phyloP scores from a whole-genome alignment of 1,284 basidiomycete genomes.

The Volvariella volvacea region DNA sequence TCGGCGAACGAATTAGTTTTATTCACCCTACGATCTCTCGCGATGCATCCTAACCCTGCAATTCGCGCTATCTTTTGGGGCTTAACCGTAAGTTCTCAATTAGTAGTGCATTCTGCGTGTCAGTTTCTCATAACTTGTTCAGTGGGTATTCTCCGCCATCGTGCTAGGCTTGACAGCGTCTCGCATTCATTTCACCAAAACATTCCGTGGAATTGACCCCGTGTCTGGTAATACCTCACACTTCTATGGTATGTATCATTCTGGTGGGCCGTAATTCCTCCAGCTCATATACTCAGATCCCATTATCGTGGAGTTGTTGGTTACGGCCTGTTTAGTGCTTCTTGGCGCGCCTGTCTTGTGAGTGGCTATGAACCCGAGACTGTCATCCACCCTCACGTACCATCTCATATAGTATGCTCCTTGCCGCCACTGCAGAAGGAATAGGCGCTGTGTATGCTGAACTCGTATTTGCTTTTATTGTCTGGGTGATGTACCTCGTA shows the following conservation, averaged over 20 bases:
- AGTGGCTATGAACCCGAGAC: slow-evolving; percentile 7
- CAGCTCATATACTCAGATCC: slow-evolving; percentile 19
- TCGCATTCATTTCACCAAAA: slow-evolving; percentile 26
- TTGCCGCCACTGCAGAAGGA: slow-evolving; percentile 16
- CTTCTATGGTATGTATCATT: slow-evolving; percentile 22
- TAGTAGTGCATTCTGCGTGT: no score
- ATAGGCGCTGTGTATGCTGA: slow-evolving; percentile 16
- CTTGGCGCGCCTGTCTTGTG: slow-evolving; percentile 26
- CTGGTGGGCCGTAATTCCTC: neutral
- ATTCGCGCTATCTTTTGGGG: no score
- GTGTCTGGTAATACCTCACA: no score
- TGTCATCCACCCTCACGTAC: slow-evolving; percentile 8
- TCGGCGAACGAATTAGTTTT: no score
- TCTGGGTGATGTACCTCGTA: slow-evolving; percentile 31
- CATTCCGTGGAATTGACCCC: slow-evolving; percentile 4
- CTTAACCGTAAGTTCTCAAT: no score
- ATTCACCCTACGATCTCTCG: no score
- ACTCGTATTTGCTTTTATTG: slow-evolving; percentile 17
- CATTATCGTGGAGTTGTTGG: slow-evolving; percentile 26
- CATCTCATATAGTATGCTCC: slow-evolving; percentile 8
- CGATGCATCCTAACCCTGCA: no score
- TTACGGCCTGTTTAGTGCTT: slow-evolving; percentile 22
- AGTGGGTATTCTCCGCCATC: slow-evolving; percentile 16
- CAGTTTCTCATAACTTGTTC: no score
- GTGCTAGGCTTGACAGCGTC: slow-evolving; percentile 26